These are phyloP conservation scores for Xylaria nigripes DNA, from an alignment of 495 filamentous ascomycete species.

Conservation along the genomic window DNA sequence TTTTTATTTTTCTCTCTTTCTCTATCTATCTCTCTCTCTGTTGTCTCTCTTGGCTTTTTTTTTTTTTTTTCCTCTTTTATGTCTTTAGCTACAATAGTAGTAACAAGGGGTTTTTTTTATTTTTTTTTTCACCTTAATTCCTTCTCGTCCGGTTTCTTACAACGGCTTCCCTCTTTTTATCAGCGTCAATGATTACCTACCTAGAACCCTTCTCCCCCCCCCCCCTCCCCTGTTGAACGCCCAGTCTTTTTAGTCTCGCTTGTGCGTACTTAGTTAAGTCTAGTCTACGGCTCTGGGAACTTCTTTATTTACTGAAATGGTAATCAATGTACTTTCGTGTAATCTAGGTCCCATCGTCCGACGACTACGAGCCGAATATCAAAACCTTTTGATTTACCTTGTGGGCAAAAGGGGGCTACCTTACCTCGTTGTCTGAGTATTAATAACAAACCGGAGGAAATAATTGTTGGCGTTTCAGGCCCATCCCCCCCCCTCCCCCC, in stretches of 20 bases:
- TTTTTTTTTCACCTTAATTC: too few relatives aligned
- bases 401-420: background rate
- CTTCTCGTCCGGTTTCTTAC: too few relatives aligned
- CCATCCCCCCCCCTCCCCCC: too few relatives aligned
- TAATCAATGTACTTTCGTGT: constrained; percentile 5
- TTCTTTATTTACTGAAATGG: background rate
- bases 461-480: background rate
- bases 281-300: background rate
- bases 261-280: background rate
- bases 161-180: background rate
- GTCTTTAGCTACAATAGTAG: background rate
- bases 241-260: background rate
- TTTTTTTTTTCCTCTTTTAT: background rate
- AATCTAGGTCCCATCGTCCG: background rate
- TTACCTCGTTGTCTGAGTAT: background rate
- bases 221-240: background rate
- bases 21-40: background rate
- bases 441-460: constrained; percentile 4
- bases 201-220: too few relatives aligned
- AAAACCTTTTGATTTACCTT: background rate
- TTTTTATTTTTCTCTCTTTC: background rate
- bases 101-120: too few relatives aligned
- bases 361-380: background rate
- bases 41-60: background rate
- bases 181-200: too few relatives aligned